These are phyloP conservation scores for Phytophthora ohioensis DNA, from an alignment of 352 stramenopile genomes.

Conservation along the genomic window DNA sequence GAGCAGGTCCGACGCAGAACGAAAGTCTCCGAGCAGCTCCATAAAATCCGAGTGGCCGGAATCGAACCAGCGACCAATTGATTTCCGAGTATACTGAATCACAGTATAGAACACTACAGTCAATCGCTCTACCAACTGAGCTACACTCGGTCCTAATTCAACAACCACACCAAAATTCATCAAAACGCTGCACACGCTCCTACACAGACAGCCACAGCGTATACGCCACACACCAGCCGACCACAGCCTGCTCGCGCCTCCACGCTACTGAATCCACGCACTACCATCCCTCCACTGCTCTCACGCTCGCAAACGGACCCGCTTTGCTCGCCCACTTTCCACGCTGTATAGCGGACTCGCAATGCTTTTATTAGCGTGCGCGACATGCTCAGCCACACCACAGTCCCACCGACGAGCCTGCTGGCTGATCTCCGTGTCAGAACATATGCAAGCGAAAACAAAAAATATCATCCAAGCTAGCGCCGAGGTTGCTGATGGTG, in stretches of 20 bases:
- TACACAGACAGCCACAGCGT: neutral
- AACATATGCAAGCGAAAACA: too few species aligned
- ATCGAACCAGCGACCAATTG: constrained; percentile 1
- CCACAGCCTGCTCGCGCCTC: neutral
- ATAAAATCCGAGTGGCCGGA: constrained; percentile 1
- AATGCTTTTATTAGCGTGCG: neutral
- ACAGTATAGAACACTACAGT: constrained; percentile 15
- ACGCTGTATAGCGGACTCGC: neutral
- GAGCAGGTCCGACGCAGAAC: neutral
- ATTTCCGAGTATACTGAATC: neutral
- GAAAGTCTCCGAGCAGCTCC: neutral
- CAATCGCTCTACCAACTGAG: constrained; percentile 14
- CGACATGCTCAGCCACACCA: neutral
- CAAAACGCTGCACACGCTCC: neutral
- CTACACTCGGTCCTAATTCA: neutral
- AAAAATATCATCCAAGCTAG: too few species aligned
- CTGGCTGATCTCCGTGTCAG: neutral
- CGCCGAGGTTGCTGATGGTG: too few species aligned
- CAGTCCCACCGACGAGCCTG: neutral
- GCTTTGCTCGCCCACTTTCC: neutral
- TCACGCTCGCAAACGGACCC: neutral
- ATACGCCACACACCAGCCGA: neutral
- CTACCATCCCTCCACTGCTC: neutral
- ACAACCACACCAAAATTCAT: neutral
- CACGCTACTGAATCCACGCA: neutral